Base-by-base conservation (phyloP, 148 eudicot species). In the Hydrangea macrophylla region DNA sequence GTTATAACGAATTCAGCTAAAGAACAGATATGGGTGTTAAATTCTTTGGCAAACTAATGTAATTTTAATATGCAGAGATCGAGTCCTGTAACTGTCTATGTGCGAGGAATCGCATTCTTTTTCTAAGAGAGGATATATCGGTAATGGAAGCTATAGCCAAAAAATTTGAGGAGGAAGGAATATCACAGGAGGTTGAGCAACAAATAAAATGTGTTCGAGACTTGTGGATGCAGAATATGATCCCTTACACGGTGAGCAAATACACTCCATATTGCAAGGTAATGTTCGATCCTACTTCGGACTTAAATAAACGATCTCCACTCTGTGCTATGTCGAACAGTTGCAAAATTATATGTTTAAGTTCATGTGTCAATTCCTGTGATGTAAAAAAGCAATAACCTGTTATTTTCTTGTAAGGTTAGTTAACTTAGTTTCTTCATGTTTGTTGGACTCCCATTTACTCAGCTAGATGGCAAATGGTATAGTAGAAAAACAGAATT, bases 91-190 rank as follows among this genome's bases (percentile, higher is more conserved):
- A 70, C 65, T 82, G 86, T 54, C 81, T 75, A 26, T 86, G 92
- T 45, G 78, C 85, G 44, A 72, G 77, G 24, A 68, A 76, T 18
- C 66, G 84, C 56, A 58, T 77, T 61, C 61, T 87, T 33, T 73
- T 68, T 64, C 6, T 80, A 58, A 79, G 85, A 76, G 78, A 69
- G 28, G 79, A 85, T 66, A 72, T 90, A 60, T 48, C 55, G 9
- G 76, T 80, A 75, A 79, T 87, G 80, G 88, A 87, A 82, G 74
- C 77, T 72, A 78, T 70, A 12, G 92, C 90, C 3, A 87, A 78
- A 76, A 76, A 44, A 11, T 90, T 90, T 74, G 96, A 82, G 61
- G 88, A 85, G 20, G 73, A 69, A 32, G 75, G 58, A 65, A 48
- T 86, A 27, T 27, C 65, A 37, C 59, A 73, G 60, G 78, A 66